Base-by-base conservation (phyloP, 257 asterid genomes). In the Agastache rugosa region DNA sequence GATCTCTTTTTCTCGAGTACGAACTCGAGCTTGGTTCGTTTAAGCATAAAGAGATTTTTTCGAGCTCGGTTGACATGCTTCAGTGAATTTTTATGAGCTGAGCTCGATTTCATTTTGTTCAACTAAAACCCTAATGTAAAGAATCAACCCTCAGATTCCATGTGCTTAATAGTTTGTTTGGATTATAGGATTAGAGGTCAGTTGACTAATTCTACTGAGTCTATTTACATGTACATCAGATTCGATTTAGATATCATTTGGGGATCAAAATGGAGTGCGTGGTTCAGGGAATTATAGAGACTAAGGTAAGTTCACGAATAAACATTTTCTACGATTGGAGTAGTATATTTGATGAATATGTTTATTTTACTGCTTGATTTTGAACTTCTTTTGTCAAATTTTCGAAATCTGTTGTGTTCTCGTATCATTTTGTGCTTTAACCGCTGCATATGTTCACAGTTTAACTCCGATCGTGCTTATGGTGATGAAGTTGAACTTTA, bases 281-380 rank as follows among this genome's bases (percentile, higher is more conserved):
- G 70, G 98, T 93, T 81, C 92, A 93, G 75, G 97, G 98, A 79
- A 93, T 93, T 72, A 90, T 93, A 75, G 97, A 93, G 86, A 93
- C 97, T 1, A 86, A 87, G 84, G 98, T 87, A 80, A 84, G 81
- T 74, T 42, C 35, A 42, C 17, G 4, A 6, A 20, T 10, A 56
- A 14, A 17, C 23, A 8, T 63, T 31, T 20, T 51, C 20, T 41
- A 8, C 42, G 53, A 53, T 22, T 51, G 54, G 39, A 39, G 23
- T 50, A 48, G 14, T 19, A 27, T 17, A 44, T 62, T 69, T 53
- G 67, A 16, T 41, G 25, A n/a, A 9, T 63, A 39, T 14, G 41
- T 45, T 4, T 54, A 16, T 27, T 2, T 45, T 48, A 27, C 62
- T 35, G 63, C 20, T 44, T 19, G 15, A 61, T n/a, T 63, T 58